Conservation (phyloP, 2,329 filamentous ascomycete species). For the Sarocladiaceae sp. region DNA sequence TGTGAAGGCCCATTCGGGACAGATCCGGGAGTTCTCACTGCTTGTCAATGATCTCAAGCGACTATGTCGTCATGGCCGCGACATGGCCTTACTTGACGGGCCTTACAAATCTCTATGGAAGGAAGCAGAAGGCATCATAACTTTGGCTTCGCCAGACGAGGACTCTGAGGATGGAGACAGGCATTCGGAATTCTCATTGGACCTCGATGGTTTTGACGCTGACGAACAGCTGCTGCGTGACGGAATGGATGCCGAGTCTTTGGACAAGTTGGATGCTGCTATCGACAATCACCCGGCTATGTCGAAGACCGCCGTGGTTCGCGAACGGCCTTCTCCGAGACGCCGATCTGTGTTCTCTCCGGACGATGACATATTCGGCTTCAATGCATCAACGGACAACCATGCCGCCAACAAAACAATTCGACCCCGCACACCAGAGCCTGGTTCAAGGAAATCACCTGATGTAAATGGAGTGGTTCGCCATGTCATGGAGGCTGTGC, state of each 20-base stretch:
- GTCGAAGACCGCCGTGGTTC: slow-evolving; percentile 48
- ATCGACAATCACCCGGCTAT: slow-evolving; percentile 37
- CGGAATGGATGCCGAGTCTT: slow-evolving; percentile 41
- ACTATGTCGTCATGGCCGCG: slow-evolving; percentile 64
- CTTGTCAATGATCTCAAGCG: slow-evolving; percentile 81
- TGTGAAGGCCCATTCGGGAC: slow-evolving; percentile 78
- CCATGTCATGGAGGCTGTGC: slow-evolving; percentile 62
- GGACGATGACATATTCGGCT: slow-evolving; percentile 63
- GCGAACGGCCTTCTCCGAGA: slow-evolving; percentile 47
- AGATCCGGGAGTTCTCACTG: slow-evolving; percentile 75
- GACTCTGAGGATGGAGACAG: slow-evolving; percentile 33
- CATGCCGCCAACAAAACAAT: slow-evolving; percentile 30
- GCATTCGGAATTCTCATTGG: slow-evolving; percentile 32
- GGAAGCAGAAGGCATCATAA: slow-evolving; percentile 83
- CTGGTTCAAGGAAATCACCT: slow-evolving; percentile 21
- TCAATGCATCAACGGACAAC: slow-evolving; percentile 39
- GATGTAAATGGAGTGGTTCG: slow-evolving; percentile 49
- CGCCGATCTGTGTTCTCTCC: slow-evolving; percentile 61
- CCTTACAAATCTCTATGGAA: slow-evolving; percentile 62
- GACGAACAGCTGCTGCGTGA: slow-evolving; percentile 43
- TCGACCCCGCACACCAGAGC: slow-evolving; percentile 38
- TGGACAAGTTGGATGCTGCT: slow-evolving; percentile 38
- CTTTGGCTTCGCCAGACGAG: slow-evolving; percentile 63
- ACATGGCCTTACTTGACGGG: slow-evolving; percentile 61
- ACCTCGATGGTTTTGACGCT: slow-evolving; percentile 34